Evolutionary conservation across 331 rosid species (phyloP).

Genomic region (Rosa hybrid): DNA sequence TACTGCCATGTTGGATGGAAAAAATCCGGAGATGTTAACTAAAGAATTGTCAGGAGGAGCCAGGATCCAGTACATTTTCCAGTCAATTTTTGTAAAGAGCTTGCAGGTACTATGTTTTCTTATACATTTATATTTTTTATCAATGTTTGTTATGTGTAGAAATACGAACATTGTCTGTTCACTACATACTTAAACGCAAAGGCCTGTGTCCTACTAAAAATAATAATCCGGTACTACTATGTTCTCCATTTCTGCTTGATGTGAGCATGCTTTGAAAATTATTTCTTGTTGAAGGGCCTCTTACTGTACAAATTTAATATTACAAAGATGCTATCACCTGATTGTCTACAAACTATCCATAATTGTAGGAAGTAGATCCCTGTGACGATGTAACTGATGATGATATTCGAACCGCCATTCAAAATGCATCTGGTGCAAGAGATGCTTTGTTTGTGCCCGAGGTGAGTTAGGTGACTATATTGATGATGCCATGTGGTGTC

Average conservation of each 20-base stretch:
- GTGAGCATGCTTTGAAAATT: not conserved
- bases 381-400: conserved; percentile 41
- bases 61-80: conserved; percentile 48
- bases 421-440: conserved; percentile 50
- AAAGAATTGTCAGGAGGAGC: conserved; percentile 47
- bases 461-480: conserved; percentile 25
- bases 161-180: not conserved
- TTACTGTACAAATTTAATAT: not conserved
- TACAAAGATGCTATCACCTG: not conserved
- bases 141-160: not conserved
- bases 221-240: not conserved
- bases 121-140: not conserved
- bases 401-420: conserved; percentile 45
- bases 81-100: conserved; percentile 50
- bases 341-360: conserved; percentile 7
- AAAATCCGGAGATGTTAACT: conserved; percentile 37
- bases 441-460: conserved; percentile 48
- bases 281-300: too few species aligned
- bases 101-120: conserved; percentile 37
- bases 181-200: too few species aligned
- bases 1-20: conserved; percentile 44
- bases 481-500: conserved; percentile 14
- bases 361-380: conserved; percentile 48
- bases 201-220: not conserved
- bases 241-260: not conserved